These are phyloP conservation scores for Chaetomium olivaceum DNA, from an alignment of 2,329 filamentous ascomycete genomes.

Conservation along the genomic window DNA sequence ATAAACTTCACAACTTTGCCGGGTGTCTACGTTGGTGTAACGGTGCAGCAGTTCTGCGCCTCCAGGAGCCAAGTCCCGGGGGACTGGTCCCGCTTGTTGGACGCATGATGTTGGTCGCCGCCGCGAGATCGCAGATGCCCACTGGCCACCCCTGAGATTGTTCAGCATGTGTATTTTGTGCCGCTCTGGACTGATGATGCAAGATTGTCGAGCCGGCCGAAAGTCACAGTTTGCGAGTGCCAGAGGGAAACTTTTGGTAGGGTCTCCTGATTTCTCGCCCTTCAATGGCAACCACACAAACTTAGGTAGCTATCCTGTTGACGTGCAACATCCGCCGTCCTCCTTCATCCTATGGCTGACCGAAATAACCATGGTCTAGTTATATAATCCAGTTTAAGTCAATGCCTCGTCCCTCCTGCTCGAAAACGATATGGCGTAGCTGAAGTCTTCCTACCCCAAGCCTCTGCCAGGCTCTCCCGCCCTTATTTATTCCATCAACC, in stretches of 20 bases:
- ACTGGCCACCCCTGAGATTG: neutral
- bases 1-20: neutral
- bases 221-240: neutral
- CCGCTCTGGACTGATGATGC: neutral
- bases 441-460: no score
- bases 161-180: constrained; percentile 7
- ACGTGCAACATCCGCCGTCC: no score
- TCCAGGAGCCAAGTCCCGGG: neutral
- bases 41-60: neutral
- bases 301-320: no score
- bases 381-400: no score
- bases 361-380: no score
- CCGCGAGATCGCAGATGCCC: neutral
- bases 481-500: no score
- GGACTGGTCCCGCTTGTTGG: neutral
- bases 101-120: constrained; percentile 5
- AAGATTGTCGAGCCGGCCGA: neutral
- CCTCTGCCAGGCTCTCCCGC: no score
- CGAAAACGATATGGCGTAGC: no score
- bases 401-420: no score
- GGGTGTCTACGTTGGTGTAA: neutral
- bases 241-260: neutral
- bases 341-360: no score
- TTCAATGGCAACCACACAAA: no score
- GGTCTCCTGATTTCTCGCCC: no score